Percentiles rank a stretch among this genome's conserved stretches.
Conservation (phyloP, 495 filamentous ascomycete species). For the Penicillium lagena region DNA sequence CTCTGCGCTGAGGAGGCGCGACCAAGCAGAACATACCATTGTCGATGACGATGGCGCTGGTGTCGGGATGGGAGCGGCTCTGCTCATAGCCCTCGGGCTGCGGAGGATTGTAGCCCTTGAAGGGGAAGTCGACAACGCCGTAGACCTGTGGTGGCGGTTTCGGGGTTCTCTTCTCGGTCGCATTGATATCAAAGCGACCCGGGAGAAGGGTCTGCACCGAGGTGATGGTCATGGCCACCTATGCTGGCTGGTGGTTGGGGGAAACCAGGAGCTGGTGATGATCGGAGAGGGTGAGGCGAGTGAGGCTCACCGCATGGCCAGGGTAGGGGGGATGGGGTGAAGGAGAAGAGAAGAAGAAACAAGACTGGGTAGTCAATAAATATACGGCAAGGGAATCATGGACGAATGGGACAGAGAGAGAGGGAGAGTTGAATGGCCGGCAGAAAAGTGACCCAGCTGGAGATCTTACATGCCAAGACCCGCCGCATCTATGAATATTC, state of each 20-base stretch:
- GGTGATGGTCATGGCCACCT: conserved; percentile 43
- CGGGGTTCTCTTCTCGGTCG: conserved; percentile 27
- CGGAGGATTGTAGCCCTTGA: conserved; percentile 63
- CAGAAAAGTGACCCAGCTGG: too few species aligned
- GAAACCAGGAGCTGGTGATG: conserved; percentile 24
- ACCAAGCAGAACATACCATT: conserved; percentile 59
- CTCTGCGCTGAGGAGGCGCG: too few species aligned
- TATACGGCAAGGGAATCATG: too few species aligned
- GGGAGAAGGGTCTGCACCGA: conserved; percentile 36
- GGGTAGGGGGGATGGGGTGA: background rate
- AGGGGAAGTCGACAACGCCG: conserved; percentile 65
- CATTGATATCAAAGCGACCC: conserved; percentile 22
- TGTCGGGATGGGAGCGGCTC: conserved; percentile 47
- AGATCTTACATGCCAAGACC: too few species aligned
- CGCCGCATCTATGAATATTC: too few species aligned
- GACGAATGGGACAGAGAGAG: too few species aligned
- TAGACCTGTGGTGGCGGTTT: conserved; percentile 47
- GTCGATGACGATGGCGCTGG: conserved; percentile 89
- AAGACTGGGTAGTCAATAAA: background rate
- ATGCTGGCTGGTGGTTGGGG: conserved; percentile 6
- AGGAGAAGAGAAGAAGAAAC: background rate
- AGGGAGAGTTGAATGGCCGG: too few species aligned
- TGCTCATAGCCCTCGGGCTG: conserved; percentile 61
- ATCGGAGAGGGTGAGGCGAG: conserved; percentile 6
- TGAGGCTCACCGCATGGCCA: conserved; percentile 28